Evolutionary conservation across 495 filamentous ascomycete genomes (phyloP), one percentile per base, ranked within the genome.

Genomic region (Lichenothelia convexa): DNA sequence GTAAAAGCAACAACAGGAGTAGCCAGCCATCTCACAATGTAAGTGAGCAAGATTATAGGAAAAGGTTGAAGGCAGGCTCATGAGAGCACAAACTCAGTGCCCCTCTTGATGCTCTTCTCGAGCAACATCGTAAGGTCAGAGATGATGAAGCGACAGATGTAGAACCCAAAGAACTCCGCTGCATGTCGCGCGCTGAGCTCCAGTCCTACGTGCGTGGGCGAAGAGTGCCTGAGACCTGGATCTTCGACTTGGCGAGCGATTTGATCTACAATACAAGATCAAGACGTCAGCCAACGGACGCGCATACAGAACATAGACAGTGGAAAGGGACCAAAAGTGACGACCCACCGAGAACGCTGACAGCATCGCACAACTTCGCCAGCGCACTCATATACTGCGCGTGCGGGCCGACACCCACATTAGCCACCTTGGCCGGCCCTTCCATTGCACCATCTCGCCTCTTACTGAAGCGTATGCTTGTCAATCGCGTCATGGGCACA

Each of bases 81-180:
- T n/a, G 58, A 65, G 43, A 93, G 61, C 32, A 91, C 89, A 87
- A 86, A 95, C 60, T 97, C 87, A 45, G 73, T 91, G 22, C 87
- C 83, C 41, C 87, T 70, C 64, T 95, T 95, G 52, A 97, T 74
- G 50, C 87, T 95, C 56, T 95, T 97, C 56, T 97, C 89, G 50
- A 95, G 64, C 62, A 97, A 68, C 53, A 93, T 49, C 27, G 73
- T 66, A 41, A 97, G 60, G 56, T 97, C 89, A 5, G 77, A 64
- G 32, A 95, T 56, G 20, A 83, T 84, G 52, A 95, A 97, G 12
- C 91, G 80, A 55, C 87, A 94, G 13, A 97, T 66, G 52, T 84
- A 95, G 57, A 97, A 93, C 20, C 76, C 86, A 54, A 97, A 97
- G 60, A 97, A 97, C 50, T 95, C 89, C 21, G 91, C 82, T 7